A percentile compares a stretch with the other conserved stretches of the same genome.
These are phyloP conservation scores for Fusarium sp. DNA, from an alignment of 2,329 filamentous ascomycete species.

Conservation along the genomic window DNA sequence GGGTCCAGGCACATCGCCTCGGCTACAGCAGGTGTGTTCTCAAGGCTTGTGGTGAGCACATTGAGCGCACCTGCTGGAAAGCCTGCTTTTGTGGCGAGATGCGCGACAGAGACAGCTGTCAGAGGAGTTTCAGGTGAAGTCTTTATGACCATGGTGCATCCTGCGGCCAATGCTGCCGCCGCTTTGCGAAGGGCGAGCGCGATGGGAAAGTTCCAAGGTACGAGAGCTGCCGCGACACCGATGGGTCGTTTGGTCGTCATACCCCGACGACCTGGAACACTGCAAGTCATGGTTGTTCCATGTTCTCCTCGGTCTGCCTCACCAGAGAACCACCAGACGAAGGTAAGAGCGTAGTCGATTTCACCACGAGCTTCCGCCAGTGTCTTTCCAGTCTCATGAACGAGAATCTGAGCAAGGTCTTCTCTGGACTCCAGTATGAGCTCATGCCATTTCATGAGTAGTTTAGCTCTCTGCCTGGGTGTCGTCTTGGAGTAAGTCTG, in stretches of 20 bases:
- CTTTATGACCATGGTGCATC: conserved; percentile 80
- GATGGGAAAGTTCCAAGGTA: conserved; percentile 69
- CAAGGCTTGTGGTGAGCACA: conserved; percentile 56
- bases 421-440: conserved; percentile 43
- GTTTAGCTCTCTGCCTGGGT: conserved; percentile 48
- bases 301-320: conserved; percentile 64
- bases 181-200: conserved; percentile 62
- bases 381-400: conserved; percentile 67
- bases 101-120: conserved; percentile 73
- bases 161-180: conserved; percentile 71
- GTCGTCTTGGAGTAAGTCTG: conserved; percentile 53
- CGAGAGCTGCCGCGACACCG: conserved; percentile 50
- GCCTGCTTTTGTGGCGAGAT: conserved; percentile 75
- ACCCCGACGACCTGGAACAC: conserved; percentile 54
- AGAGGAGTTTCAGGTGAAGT: conserved; percentile 79
- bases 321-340: conserved; percentile 67
- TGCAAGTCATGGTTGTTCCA: conserved; percentile 52
- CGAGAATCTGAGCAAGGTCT: conserved; percentile 55
- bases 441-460: conserved; percentile 52
- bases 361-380: conserved; percentile 64
- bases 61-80: conserved; percentile 77
- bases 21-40: conserved; percentile 56
- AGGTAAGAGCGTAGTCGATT: conserved; percentile 64
- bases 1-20: conserved; percentile 59
- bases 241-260: conserved; percentile 72